A percentile compares a stretch with the other conserved stretches of the same genome.
These are phyloP conservation scores for Claviceps paspali DNA, from an alignment of 2,329 filamentous ascomycete genomes.

Conservation along the genomic window DNA sequence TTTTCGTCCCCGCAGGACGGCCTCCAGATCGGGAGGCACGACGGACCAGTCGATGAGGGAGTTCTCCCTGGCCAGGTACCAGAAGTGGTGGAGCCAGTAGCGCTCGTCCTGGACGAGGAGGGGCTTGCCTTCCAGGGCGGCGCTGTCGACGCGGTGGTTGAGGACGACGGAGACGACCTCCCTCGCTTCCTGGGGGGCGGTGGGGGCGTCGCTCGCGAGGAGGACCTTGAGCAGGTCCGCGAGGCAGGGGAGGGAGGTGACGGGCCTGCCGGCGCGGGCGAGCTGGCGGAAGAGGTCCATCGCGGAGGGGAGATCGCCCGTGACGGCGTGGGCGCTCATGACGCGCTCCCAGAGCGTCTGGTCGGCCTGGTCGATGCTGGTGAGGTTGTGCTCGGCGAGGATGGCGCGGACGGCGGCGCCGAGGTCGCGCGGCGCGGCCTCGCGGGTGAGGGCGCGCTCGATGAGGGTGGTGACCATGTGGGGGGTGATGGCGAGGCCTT, in stretches of 20 bases:
- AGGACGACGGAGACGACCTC: conserved; percentile 18
- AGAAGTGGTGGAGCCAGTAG: conserved; percentile 36
- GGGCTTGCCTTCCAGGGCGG: conserved; percentile 7
- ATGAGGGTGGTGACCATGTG: conserved; percentile 65
- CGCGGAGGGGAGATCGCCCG: conserved; percentile 34
- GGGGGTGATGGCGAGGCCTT: conserved; percentile 36
- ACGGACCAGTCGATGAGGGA: conserved; percentile 19
- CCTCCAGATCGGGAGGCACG: conserved; percentile 10
- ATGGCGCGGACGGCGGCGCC: conserved; percentile 35
- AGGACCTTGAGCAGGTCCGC: conserved; percentile 25
- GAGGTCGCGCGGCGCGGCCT: conserved; percentile 39
- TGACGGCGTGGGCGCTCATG: conserved; percentile 48
- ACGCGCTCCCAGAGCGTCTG: conserved; percentile 55
- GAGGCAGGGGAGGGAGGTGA: conserved; percentile 28
- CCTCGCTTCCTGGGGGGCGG: conserved; percentile 14
- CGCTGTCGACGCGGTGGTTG: conserved; percentile 13
- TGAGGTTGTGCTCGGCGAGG: conserved; percentile 39
- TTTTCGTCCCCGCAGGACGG: too few relatives aligned
- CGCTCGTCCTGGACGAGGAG: too few relatives aligned
- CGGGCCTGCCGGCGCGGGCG: conserved; percentile 20
- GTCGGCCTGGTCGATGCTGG: conserved; percentile 27
- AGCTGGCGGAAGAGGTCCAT: conserved; percentile 33
- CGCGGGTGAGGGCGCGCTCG: conserved; percentile 46
- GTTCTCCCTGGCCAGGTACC: conserved; percentile 28
- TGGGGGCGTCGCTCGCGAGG: conserved; percentile 8